Percentiles rank a stretch among this genome's conserved stretches.
phyloP scores from a whole-genome alignment of 305 asterid species.

The Solanum aculeatissimum region DNA sequence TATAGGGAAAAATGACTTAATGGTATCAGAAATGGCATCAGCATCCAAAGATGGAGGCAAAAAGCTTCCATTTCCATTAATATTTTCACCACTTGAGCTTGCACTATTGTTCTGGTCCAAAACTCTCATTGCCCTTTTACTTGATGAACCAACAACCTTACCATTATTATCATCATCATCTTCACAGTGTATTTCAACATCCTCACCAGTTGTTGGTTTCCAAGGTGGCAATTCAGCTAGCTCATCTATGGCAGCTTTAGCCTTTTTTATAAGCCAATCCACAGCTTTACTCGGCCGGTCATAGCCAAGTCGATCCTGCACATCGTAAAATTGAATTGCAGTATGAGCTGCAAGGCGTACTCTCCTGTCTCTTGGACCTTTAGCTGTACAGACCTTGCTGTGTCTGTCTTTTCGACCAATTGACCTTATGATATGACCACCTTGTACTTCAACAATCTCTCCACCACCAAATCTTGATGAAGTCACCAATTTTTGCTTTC shows the following conservation, averaged over 20 bases:
- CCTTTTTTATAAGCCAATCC: conserved; percentile 87
- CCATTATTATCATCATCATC: neutral
- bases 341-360: conserved; percentile 93
- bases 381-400: conserved; percentile 87
- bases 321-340: conserved; percentile 92
- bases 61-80: conserved; percentile 17
- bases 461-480: conserved; percentile 42
- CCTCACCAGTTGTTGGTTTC: conserved; percentile 35
- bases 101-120: neutral
- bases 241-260: conserved; percentile 72
- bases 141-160: conserved; percentile 8
- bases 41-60: conserved; percentile 65
- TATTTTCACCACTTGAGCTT: conserved; percentile 4
- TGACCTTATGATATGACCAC: conserved; percentile 83
- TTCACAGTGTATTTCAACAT: neutral
- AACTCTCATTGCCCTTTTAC: conserved; percentile 18
- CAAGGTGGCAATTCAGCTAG: conserved; percentile 72
- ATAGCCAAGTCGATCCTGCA: conserved; percentile 84
- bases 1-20: conserved; percentile 75
- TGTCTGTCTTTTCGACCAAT: conserved; percentile 83
- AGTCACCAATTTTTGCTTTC: conserved; percentile 18
- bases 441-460: conserved; percentile 82
- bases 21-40: conserved; percentile 65
- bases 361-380: conserved; percentile 90
- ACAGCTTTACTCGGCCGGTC: conserved; percentile 98